These are phyloP conservation scores for Corchorus capsularis DNA, from an alignment of 345 rosid species.

Conservation along the genomic window DNA sequence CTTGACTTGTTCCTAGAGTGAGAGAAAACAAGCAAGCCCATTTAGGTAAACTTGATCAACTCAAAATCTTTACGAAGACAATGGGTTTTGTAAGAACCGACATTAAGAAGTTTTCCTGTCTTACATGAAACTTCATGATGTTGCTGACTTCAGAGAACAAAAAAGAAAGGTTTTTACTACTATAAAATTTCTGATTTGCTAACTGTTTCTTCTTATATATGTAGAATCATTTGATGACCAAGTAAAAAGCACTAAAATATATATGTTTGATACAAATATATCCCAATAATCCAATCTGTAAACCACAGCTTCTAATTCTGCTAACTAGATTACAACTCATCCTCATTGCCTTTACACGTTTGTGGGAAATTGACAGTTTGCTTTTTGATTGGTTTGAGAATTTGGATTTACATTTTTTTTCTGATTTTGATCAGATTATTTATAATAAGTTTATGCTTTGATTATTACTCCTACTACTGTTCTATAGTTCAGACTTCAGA, in stretches of 20 bases:
- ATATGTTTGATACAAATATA: too few species aligned
- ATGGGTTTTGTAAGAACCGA: constrained; percentile 1
- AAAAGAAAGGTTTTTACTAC: too few species aligned
- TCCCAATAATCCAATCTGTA: too few species aligned
- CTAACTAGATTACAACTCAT: background rate
- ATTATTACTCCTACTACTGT: too few species aligned
- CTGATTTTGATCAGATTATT: too few species aligned
- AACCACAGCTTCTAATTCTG: background rate
- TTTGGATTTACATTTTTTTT: background rate
- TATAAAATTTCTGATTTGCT: too few species aligned
- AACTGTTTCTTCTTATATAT: too few species aligned
- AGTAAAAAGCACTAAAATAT: too few species aligned
- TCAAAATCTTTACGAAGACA: background rate
- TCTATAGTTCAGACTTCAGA: too few species aligned
- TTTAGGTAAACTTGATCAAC: background rate
- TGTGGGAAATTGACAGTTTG: background rate
- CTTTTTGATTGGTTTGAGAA: background rate
- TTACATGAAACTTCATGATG: background rate
- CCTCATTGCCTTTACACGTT: background rate
- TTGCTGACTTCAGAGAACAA: background rate
- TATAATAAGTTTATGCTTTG: too few species aligned
- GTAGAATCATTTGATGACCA: too few species aligned
- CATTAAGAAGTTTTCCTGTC: background rate
- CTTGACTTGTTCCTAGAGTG: background rate
- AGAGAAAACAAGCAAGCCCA: too few species aligned